A percentile compares a stretch with the other conserved stretches of the same genome.
phyloP scores from a whole-genome alignment of 2,329 filamentous ascomycete genomes.

The Ophiocordyceps camponoti-leonardi region DNA sequence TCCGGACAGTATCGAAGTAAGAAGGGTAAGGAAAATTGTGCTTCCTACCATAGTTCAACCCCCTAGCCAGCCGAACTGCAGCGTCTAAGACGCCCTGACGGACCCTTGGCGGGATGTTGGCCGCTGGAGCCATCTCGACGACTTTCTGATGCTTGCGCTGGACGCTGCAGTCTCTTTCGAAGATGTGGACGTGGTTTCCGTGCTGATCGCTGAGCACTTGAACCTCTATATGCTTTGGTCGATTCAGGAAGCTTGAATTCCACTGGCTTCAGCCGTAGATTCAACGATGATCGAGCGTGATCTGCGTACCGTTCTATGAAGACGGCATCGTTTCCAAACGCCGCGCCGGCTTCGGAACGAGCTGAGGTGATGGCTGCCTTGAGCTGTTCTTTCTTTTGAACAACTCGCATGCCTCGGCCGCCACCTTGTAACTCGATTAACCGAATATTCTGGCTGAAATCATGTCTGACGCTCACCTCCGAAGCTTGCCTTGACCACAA shows the following conservation, averaged over 20 bases:
- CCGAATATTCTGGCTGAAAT: neutral
- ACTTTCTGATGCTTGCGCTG: conserved; percentile 29
- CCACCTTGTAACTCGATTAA: conserved; percentile 19
- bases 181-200: conserved; percentile 17
- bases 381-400: neutral
- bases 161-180: conserved; percentile 27
- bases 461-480: conserved; percentile 1
- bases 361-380: neutral
- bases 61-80: conserved; percentile 13
- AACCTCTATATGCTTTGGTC: conserved; percentile 23
- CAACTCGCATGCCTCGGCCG: conserved; percentile 20
- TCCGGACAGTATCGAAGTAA: neutral
- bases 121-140: conserved; percentile 19
- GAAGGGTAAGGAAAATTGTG: neutral
- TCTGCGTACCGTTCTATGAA: conserved; percentile 20
- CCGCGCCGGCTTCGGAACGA: neutral
- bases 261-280: no score
- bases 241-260: neutral
- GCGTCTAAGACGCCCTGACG: conserved; percentile 13
- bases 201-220: conserved; percentile 24
- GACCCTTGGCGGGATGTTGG: conserved; percentile 4
- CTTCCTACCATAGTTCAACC: conserved; percentile 11
- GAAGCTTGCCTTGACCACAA: conserved; percentile 21
- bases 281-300: neutral
- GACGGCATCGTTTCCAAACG: conserved; percentile 5